Conservation (phyloP, 345 rosid species). For the Brassica rapa region DNA sequence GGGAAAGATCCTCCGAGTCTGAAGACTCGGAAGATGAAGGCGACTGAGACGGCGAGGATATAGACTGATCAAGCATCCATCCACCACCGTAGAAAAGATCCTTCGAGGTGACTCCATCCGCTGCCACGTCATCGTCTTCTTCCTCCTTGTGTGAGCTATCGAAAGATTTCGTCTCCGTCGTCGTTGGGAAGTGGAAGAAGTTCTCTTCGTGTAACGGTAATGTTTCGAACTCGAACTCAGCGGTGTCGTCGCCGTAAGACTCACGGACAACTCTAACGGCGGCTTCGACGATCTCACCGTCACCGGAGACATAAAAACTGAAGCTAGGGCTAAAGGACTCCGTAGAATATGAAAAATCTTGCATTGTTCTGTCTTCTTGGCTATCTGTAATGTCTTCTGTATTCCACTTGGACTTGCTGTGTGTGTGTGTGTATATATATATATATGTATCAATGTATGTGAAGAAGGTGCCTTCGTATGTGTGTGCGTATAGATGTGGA, state of each 20-base stretch:
- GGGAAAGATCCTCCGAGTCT: background rate
- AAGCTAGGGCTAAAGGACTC: conserved; percentile 39
- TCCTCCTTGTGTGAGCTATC: background rate
- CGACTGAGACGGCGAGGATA: conserved; percentile 23
- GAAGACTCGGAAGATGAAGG: conserved; percentile 30
- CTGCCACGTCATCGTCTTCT: conserved; percentile 23
- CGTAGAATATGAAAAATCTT: conserved; percentile 27
- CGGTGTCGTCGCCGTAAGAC: conserved; percentile 2
- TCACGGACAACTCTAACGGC: conserved; percentile 37
- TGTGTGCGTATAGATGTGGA: conserved; percentile 24
- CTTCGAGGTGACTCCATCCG: conserved; percentile 1
- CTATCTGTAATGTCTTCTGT: background rate
- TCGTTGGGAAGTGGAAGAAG: conserved; percentile 32
- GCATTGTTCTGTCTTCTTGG: conserved; percentile 30
- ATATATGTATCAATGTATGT: background rate
- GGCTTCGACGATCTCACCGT: conserved; percentile 15
- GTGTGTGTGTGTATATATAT: background rate
- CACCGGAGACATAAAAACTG: conserved; percentile 33
- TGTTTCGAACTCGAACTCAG: conserved; percentile 31
- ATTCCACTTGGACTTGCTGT: conserved; percentile 31
- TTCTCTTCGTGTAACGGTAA: conserved; percentile 34
- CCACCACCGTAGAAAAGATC: conserved; percentile 27
- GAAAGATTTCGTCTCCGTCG: background rate
- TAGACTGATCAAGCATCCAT: conserved; percentile 13
- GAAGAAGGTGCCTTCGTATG: conserved; percentile 11